Base-by-base conservation (phyloP, 805 yeast genomes). In the Candida manassasensis region DNA sequence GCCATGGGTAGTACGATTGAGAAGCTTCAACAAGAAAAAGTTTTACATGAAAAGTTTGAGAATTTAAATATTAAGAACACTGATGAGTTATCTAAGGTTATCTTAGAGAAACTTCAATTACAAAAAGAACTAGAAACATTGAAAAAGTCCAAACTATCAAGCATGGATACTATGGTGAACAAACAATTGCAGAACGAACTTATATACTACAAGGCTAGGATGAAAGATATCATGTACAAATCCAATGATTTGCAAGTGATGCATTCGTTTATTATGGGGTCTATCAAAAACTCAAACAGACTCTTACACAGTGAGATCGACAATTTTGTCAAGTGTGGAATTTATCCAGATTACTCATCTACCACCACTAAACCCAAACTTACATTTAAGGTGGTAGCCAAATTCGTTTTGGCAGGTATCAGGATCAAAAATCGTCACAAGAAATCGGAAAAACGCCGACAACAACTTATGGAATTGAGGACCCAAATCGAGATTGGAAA, bases 181-280 rank as follows among this genome's bases (percentile, higher is more conserved):
- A 57, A 55, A 22, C 42, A 57, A 26, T 49, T 49, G n/a, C 39
- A 45, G 7, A 43, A 63, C 32, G 75, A 74, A 48, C 53, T 65
- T 41, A 66, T 66, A 21, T 63, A 70, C 37, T 71, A 67, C 50
- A 67, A 59, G 43, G 67, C 76, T 35, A 72, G 68, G 44, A 55
- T 73, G 31, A 65, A 66, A 30, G 77, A 75, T 38, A 50, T 67
- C 35, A 57, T 62, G 32, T 29, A 59, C 36, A 53, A 47, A 32
- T 50, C 57, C 31, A 58, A 61, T 32, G 68, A 64, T 40, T 48
- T 66, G 34, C 50, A 53, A 30, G 32, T 55, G 34, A 59, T 64
- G 64, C 58, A 67, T 40, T 39, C 51, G 2, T 62, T 49, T 41
- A 53, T 57, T 18, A 49, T 54, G 31, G 44, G 52, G 13, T 45